Conservation (phyloP, 331 rosid genomes). For the Rhamnella rubrinervis region DNA sequence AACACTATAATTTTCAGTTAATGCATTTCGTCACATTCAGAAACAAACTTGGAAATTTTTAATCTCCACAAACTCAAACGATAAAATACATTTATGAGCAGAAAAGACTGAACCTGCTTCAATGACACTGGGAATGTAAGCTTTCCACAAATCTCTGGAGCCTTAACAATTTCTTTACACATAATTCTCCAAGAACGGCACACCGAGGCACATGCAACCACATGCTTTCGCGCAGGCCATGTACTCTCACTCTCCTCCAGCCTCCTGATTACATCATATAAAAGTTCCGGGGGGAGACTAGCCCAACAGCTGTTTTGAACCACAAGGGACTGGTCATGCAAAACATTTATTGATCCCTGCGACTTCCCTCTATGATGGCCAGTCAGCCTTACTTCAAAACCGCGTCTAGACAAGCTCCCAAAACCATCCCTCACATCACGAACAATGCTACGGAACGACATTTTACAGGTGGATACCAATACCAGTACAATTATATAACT, state of each 20-base stretch:
- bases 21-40: neutral
- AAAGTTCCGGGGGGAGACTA: constrained; percentile 72
- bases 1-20: too few relatives aligned
- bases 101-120: constrained; percentile 57
- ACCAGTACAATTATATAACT: constrained; percentile 14
- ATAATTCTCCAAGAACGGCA: constrained; percentile 83
- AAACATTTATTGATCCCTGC: constrained; percentile 62
- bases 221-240: constrained; percentile 81
- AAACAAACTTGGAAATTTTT: neutral
- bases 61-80: neutral
- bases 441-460: constrained; percentile 92
- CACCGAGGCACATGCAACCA: constrained; percentile 86
- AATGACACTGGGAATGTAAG: constrained; percentile 85
- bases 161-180: constrained; percentile 80
- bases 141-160: constrained; percentile 75
- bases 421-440: constrained; percentile 85
- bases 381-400: constrained; percentile 60
- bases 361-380: constrained; percentile 71
- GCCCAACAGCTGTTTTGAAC: constrained; percentile 83
- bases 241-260: constrained; percentile 83
- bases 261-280: constrained; percentile 75
- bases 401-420: constrained; percentile 84
- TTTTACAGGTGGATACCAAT: constrained; percentile 33
- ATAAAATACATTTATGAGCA: neutral
- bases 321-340: constrained; percentile 56